These are phyloP conservation scores for Copromyces sp. DNA, from an alignment of 495 filamentous ascomycete species.

Conservation along the genomic window DNA sequence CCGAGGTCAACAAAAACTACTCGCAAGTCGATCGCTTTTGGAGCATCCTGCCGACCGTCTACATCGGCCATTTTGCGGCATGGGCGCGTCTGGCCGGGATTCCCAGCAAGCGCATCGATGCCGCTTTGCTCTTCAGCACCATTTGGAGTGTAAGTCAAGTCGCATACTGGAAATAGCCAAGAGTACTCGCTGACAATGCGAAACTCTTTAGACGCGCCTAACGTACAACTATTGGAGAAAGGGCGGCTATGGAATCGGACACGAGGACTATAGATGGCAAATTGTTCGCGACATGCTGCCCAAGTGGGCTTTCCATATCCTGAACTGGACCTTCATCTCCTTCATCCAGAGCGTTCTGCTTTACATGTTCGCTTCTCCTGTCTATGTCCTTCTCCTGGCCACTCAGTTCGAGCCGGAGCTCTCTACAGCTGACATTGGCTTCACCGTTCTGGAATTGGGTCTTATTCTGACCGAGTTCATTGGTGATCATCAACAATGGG, in stretches of 20 bases:
- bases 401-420: slow-evolving; percentile 33
- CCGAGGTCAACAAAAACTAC: slow-evolving; percentile 85
- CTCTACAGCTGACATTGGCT: slow-evolving; percentile 52
- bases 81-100: slow-evolving; percentile 71
- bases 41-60: slow-evolving; percentile 80
- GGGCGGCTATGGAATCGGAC: slow-evolving; percentile 78
- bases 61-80: slow-evolving; percentile 73
- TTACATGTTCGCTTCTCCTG: slow-evolving; percentile 64
- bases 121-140: slow-evolving; percentile 55
- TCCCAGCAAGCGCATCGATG: slow-evolving; percentile 63
- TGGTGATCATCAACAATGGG: slow-evolving; percentile 93
- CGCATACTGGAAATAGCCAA: background rate
- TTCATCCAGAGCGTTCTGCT: slow-evolving; percentile 74
- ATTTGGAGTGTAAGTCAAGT: slow-evolving; percentile 67
- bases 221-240: slow-evolving; percentile 97
- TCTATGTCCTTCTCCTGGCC: slow-evolving; percentile 65
- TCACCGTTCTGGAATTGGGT: slow-evolving; percentile 54
- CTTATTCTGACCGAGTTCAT: slow-evolving; percentile 67
- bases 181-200: background rate
- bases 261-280: slow-evolving; percentile 90
- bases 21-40: slow-evolving; percentile 89
- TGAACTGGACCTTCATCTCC: slow-evolving; percentile 84
- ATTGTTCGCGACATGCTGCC: slow-evolving; percentile 35
- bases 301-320: slow-evolving; percentile 56
- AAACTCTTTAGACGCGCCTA: slow-evolving; percentile 49